Evolutionary conservation across 768 basidiomycete species (phyloP).

Genomic region (Amanita exitialis): DNA sequence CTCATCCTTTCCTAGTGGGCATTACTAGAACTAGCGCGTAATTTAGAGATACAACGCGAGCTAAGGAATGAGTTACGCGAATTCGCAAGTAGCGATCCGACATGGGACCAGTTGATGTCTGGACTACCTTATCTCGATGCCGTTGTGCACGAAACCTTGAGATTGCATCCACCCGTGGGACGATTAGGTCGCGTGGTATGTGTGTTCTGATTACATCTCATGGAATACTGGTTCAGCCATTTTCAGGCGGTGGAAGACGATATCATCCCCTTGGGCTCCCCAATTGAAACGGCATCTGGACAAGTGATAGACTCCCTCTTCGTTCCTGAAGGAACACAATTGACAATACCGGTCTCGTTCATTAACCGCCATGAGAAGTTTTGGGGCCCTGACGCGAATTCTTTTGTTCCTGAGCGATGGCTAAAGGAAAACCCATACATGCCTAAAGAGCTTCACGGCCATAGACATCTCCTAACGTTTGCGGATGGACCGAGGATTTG

Average conservation of each 20-base stretch:
- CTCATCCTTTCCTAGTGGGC: slow-evolving; percentile 11
- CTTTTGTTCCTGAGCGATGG: slow-evolving; percentile 37
- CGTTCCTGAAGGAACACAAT: slow-evolving; percentile 23
- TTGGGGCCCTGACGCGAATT: slow-evolving; percentile 35
- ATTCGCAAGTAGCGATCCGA: slow-evolving; percentile 18
- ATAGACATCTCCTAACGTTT: slow-evolving; percentile 32
- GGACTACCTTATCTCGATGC: slow-evolving; percentile 36
- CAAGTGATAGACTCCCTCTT: slow-evolving; percentile 18
- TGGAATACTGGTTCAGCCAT: background rate
- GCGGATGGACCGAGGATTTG: slow-evolving; percentile 35
- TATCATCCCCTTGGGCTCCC: slow-evolving; percentile 24
- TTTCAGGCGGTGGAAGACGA: slow-evolving; percentile 27
- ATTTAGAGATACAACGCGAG: slow-evolving; percentile 10
- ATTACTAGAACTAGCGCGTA: slow-evolving; percentile 14
- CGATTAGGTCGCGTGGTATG: slow-evolving; percentile 22
- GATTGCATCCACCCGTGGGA: slow-evolving; percentile 24
- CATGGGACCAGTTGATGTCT: slow-evolving; percentile 30
- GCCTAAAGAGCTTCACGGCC: slow-evolving; percentile 24
- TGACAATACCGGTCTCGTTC: slow-evolving; percentile 25
- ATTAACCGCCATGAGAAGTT: slow-evolving; percentile 28
- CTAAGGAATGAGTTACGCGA: slow-evolving; percentile 12
- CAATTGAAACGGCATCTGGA: slow-evolving; percentile 20
- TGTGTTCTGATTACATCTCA: background rate
- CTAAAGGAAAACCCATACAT: slow-evolving; percentile 14
- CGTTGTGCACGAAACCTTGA: slow-evolving; percentile 26